Evolutionary conservation across 257 asterid species (phyloP).

Genomic region (Verbena officinalis): DNA sequence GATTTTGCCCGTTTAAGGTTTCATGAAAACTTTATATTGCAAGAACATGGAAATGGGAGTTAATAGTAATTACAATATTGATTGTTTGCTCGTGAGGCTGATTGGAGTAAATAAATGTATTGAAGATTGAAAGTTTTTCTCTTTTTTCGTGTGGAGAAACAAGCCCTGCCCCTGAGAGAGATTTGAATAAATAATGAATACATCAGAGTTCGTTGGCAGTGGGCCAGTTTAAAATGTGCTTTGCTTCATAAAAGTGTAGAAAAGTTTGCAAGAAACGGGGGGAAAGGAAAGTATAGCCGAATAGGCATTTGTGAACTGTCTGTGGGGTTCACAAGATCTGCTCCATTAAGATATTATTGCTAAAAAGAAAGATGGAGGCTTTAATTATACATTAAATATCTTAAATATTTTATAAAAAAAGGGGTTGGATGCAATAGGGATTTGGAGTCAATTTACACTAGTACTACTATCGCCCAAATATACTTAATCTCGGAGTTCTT

Average conservation of each 20-base stretch:
- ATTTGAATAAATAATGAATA: background rate
- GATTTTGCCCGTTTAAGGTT: conserved; percentile 1
- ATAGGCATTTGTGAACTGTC: conserved; percentile 9
- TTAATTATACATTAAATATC: too few relatives aligned
- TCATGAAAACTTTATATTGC: background rate
- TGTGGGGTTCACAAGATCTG: conserved; percentile 18
- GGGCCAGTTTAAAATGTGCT: conserved; percentile 39
- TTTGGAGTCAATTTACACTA: too few relatives aligned
- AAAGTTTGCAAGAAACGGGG: conserved; percentile 26
- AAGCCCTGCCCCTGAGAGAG: background rate
- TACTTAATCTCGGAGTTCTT: too few relatives aligned
- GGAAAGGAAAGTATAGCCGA: conserved; percentile 19
- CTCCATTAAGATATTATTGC: background rate
- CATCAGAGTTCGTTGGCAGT: conserved; percentile 36
- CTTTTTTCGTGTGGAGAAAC: conserved; percentile 3
- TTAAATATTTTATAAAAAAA: too few relatives aligned
- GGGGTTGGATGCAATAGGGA: too few relatives aligned
- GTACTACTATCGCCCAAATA: too few relatives aligned
- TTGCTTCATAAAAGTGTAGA: conserved; percentile 34
- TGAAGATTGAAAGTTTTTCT: background rate
- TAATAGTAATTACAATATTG: background rate
- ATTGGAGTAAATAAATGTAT: background rate
- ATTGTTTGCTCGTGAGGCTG: background rate
- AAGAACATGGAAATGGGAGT: background rate
- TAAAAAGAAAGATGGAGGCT: too few relatives aligned